Base-by-base conservation (phyloP, 2,329 filamentous ascomycete species). In the Aspergillus luchuensis region DNA sequence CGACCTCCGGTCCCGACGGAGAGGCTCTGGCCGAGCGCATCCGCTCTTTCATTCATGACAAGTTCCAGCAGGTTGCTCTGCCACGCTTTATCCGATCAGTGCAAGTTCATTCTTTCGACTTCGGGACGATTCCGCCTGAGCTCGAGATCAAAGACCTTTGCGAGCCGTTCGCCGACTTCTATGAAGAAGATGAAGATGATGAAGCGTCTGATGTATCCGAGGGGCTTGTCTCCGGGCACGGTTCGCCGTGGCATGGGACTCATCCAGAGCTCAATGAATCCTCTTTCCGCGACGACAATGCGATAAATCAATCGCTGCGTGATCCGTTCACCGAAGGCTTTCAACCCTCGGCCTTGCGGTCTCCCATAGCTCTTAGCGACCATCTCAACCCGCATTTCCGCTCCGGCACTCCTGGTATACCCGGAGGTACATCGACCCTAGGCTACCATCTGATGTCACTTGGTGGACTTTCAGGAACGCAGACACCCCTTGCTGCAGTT, bases 41-140 rank as follows among this genome's bases (percentile, higher is more conserved):
- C 77, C 91, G 94, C 66, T 88, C 89, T 71, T 99, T 99, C 79
- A 91, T 99, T 70, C 92, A 99, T 79, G 89, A 92, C 74, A 95
- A 93, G 72, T 99, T 99, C 78, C 95, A 99, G 79, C 88, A 92
- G 63, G 89, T 98, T 65, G 86, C 90, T 25, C 85, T 99, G 50
- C 95, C 95, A 61, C 91, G 92, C 71, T 97, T 99, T 84, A 97
- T 99, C 78, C 93, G 95, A 72, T 95, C 92, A 25, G 95, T 99
- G 69, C 90, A 92, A 57, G 93, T 97, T 43, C 93, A 97, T 75
- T 89, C 91, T 63, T 99, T 99, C 78, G 89, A 94, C 65, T 97
- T 99, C 75, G 95, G 95, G 51, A 87, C 83, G 28, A 87, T 94
- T 53, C 84, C 91, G 41, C 95, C 95, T 1, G 86, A 91, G 68